Evolutionary conservation across 805 yeast genomes (phyloP).

Genomic region (Metschnikowia hibisci): DNA sequence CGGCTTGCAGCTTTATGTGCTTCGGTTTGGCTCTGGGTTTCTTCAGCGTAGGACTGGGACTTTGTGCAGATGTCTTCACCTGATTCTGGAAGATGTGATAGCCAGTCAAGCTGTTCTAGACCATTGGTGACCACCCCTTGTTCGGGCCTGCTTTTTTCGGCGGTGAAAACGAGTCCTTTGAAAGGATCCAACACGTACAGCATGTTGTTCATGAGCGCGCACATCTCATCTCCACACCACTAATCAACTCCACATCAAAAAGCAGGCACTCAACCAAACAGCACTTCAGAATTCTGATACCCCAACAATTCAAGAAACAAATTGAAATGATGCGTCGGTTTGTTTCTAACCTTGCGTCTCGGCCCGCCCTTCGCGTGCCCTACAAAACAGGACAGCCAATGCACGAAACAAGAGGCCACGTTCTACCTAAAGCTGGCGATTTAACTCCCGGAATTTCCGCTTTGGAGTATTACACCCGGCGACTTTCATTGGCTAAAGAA

Average conservation of each 20-base stretch:
- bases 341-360: conserved; percentile 14
- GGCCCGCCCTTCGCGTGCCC: conserved; percentile 24
- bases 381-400: conserved; percentile 79
- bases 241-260: too few species aligned
- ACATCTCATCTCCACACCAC: too few species aligned
- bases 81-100: conserved; percentile 3
- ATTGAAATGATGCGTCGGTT: conserved; percentile 4
- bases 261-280: too few species aligned
- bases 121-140: conserved; percentile 7
- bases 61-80: not conserved
- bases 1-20: conserved; percentile 7
- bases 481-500: conserved; percentile 52
- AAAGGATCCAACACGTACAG: conserved; percentile 15
- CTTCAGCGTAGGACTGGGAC: not conserved
- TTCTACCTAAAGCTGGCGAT: conserved; percentile 67
- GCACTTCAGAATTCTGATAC: too few species aligned
- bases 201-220: conserved; percentile 5
- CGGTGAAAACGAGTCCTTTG: conserved; percentile 19
- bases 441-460: conserved; percentile 88
- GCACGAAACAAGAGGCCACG: conserved; percentile 76
- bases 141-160: conserved; percentile 3
- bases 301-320: too few species aligned
- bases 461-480: conserved; percentile 70
- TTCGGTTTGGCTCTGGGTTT: not conserved
- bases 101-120: conserved; percentile 15